These are phyloP conservation scores for Chrysanthemum seticuspe DNA, from an alignment of 129 eudicot genomes.

Conservation along the genomic window DNA sequence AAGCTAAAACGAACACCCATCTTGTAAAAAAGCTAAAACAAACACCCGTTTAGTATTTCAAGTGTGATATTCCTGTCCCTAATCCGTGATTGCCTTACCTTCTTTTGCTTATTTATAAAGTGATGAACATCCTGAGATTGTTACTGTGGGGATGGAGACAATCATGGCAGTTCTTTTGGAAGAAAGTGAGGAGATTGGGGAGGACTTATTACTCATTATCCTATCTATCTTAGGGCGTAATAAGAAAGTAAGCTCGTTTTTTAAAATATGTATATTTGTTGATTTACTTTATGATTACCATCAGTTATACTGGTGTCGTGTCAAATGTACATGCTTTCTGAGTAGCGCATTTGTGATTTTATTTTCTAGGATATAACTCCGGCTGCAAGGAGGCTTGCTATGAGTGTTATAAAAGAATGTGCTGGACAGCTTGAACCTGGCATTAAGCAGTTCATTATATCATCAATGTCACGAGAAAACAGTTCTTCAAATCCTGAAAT, in stretches of 20 bases:
- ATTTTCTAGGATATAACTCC: slow-evolving; percentile 47
- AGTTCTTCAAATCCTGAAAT: slow-evolving; percentile 46
- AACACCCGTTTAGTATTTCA: no score
- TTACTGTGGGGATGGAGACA: slow-evolving; percentile 73
- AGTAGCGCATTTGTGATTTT: slow-evolving; percentile 16
- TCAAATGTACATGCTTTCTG: slow-evolving; percentile 2
- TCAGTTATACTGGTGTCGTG: slow-evolving; percentile 7
- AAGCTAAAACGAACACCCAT: no score
- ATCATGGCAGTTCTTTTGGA: slow-evolving; percentile 89
- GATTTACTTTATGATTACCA: slow-evolving; percentile 6
- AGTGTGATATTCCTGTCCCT: no score
- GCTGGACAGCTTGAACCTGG: slow-evolving; percentile 78
- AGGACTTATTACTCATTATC: slow-evolving; percentile 63
- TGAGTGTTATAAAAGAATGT: slow-evolving; percentile 74
- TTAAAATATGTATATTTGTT: neutral
- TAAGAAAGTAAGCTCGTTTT: slow-evolving; percentile 46
- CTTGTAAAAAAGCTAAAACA: no score
- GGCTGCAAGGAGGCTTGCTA: slow-evolving; percentile 86
- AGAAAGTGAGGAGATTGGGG: slow-evolving; percentile 88
- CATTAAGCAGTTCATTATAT: slow-evolving; percentile 69
- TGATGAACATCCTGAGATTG: slow-evolving; percentile 74
- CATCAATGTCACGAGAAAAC: slow-evolving; percentile 75
- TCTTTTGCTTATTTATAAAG: slow-evolving; percentile 36
- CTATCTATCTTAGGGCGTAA: slow-evolving; percentile 76
- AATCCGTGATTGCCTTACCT: neutral